Evolutionary conservation across 2,329 filamentous ascomycete species (phyloP).

Genomic region (Neurospora sp.): DNA sequence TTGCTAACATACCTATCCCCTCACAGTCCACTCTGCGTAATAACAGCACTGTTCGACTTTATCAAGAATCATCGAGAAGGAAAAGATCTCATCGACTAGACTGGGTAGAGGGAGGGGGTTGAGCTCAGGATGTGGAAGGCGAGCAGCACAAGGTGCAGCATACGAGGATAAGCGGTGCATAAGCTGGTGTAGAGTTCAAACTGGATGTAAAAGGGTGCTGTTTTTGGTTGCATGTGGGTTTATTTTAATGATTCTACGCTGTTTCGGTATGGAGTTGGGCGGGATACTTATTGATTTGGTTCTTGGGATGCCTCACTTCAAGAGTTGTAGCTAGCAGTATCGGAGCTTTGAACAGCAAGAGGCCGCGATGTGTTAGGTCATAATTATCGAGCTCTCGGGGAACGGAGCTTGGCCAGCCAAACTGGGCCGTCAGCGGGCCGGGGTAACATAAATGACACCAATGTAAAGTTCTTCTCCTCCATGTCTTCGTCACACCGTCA

Average conservation of each 20-base stretch:
- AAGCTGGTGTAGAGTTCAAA: neutral
- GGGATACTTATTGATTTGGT: neutral
- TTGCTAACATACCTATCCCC: neutral
- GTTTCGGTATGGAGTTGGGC: neutral
- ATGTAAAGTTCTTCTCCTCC: conserved; percentile 13
- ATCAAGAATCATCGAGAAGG: conserved; percentile 17
- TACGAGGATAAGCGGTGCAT: neutral
- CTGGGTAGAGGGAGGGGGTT: neutral
- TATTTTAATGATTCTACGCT: neutral
- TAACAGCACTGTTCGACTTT: conserved; percentile 13
- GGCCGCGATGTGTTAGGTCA: neutral
- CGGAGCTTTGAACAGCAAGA: neutral
- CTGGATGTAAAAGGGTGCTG: neutral
- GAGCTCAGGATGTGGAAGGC: neutral
- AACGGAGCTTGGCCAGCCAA: neutral
- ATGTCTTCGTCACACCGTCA: neutral
- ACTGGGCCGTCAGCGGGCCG: neutral
- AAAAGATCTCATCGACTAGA: conserved; percentile 15
- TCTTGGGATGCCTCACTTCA: neutral
- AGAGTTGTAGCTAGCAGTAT: neutral
- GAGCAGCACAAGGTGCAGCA: neutral
- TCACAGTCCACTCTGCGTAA: conserved; percentile 10
- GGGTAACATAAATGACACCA: conserved; percentile 1
- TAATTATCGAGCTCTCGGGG: neutral
- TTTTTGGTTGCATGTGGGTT: neutral